Percentiles rank a stretch among this genome's conserved stretches.
Evolutionary conservation across 2,329 filamentous ascomycete genomes (phyloP).

Genomic region (Paecilomyces variotii): DNA sequence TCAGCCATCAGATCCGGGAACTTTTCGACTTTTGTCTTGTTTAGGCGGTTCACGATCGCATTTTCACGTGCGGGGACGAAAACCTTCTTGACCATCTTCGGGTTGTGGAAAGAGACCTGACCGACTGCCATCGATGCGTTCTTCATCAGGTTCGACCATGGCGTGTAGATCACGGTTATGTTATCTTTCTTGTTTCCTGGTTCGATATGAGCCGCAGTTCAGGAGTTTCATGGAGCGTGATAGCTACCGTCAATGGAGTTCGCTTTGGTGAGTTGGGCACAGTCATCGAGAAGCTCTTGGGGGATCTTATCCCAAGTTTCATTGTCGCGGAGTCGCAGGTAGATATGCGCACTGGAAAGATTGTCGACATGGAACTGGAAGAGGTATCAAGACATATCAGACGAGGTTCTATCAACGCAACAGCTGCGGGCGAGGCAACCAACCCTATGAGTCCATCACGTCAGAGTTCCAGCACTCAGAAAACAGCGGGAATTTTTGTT

Average conservation of each 20-base stretch:
- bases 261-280: constrained; percentile 95
- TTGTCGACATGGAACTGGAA: constrained; percentile 92
- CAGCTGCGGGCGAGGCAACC: constrained; percentile 8
- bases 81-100: constrained; percentile 70
- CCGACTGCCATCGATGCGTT: constrained; percentile 92
- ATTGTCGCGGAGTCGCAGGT: constrained; percentile 72
- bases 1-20: constrained; percentile 77
- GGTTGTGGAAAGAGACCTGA: constrained; percentile 90
- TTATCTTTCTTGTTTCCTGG: constrained; percentile 98
- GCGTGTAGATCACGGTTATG: constrained; percentile 92
- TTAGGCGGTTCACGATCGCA: constrained; percentile 88
- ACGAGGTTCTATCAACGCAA: neutral
- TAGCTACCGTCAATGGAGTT: constrained; percentile 86
- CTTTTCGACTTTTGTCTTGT: constrained; percentile 89
- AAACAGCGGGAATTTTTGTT: neutral
- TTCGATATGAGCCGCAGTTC: constrained; percentile 8
- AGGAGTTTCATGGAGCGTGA: neutral
- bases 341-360: constrained; percentile 91
- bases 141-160: constrained; percentile 93
- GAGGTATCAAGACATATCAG: constrained; percentile 3
- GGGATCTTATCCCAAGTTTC: constrained; percentile 80
- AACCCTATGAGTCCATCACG: constrained; percentile 18
- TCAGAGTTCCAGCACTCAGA: neutral
- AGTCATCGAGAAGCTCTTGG: constrained; percentile 66
- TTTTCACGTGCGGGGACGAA: constrained; percentile 78